phyloP scores from a whole-genome alignment of 768 basidiomycete genomes.

The Pleurotus pulmonarius region DNA sequence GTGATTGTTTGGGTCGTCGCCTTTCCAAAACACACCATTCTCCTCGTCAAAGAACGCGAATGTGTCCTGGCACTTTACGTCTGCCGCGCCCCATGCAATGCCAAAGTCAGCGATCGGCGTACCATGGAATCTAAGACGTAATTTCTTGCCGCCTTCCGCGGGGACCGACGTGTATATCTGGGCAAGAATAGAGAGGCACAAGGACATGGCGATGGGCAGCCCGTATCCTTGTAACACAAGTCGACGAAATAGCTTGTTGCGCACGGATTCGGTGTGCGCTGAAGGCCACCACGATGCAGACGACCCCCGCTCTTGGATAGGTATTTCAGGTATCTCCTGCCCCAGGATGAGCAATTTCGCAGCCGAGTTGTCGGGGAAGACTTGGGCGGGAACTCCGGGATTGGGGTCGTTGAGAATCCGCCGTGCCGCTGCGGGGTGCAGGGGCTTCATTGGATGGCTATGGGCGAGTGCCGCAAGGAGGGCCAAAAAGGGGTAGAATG shows the following conservation, averaged over 20 bases:
- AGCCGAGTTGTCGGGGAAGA: conserved; percentile 20
- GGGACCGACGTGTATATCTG: conserved; percentile 32
- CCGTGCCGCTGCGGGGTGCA: conserved; percentile 21
- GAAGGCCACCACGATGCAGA: conserved; percentile 30
- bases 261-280: conserved; percentile 20
- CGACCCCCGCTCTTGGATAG: neutral
- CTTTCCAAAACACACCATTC: conserved; percentile 19
- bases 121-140: conserved; percentile 31
- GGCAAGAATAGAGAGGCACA: conserved; percentile 29
- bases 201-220: conserved; percentile 27
- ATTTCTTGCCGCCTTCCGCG: conserved; percentile 12
- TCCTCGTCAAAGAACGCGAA: conserved; percentile 29
- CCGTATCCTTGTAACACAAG: conserved; percentile 30
- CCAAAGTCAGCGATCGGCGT: conserved; percentile 45
- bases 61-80: conserved; percentile 30
- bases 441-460: conserved; percentile 9
- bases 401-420: conserved; percentile 23
- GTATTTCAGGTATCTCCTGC: conserved; percentile 12
- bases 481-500: conserved; percentile 27
- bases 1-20: conserved; percentile 42
- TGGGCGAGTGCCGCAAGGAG: conserved; percentile 17
- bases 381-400: conserved; percentile 11
- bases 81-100: conserved; percentile 29
- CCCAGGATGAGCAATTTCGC: conserved; percentile 27
- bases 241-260: conserved; percentile 23